A percentile compares a stretch with the other conserved stretches of the same genome.
These are phyloP conservation scores for Acacia crassicarpa DNA, from an alignment of 306 rosid species.

Conservation along the genomic window DNA sequence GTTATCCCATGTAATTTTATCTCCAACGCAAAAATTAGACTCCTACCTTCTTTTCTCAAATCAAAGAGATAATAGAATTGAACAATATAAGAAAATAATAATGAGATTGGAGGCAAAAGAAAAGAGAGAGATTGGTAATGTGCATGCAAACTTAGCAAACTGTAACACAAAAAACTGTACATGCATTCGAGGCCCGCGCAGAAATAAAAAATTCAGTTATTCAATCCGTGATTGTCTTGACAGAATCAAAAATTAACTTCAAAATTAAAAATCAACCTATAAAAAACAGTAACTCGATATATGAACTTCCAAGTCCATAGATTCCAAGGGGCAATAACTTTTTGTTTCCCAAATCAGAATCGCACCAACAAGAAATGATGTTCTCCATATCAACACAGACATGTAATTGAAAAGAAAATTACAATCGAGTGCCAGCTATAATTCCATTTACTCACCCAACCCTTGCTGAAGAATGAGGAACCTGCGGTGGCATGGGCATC, in stretches of 20 bases:
- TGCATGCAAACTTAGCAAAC: not conserved
- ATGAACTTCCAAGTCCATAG: conserved; percentile 4
- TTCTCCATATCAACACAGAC: not conserved
- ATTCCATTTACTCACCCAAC: conserved; percentile 58
- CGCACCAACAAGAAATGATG: not conserved
- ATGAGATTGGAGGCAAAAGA: not conserved
- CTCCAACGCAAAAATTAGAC: not conserved
- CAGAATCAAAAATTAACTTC: not conserved
- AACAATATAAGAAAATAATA: not conserved
- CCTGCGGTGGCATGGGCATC: conserved; percentile 42
- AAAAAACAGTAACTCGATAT: not conserved
- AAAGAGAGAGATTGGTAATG: not conserved
- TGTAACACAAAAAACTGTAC: not conserved
- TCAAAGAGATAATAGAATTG: not conserved
- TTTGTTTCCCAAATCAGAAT: not conserved
- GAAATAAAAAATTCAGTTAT: not conserved
- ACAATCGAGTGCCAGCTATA: not conserved
- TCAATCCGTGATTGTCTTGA: not conserved
- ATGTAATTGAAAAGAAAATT: not conserved
- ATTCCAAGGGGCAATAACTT: not conserved
- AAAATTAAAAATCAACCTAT: not conserved
- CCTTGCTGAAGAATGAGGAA: conserved; percentile 55
- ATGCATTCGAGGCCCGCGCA: not conserved
- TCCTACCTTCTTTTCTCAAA: not conserved
- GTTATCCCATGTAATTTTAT: not conserved